A percentile compares a stretch with the other conserved stretches of the same genome.
Conservation (phyloP, 371 early-diverging fungal genomes). For the Mycotypha africana region DNA sequence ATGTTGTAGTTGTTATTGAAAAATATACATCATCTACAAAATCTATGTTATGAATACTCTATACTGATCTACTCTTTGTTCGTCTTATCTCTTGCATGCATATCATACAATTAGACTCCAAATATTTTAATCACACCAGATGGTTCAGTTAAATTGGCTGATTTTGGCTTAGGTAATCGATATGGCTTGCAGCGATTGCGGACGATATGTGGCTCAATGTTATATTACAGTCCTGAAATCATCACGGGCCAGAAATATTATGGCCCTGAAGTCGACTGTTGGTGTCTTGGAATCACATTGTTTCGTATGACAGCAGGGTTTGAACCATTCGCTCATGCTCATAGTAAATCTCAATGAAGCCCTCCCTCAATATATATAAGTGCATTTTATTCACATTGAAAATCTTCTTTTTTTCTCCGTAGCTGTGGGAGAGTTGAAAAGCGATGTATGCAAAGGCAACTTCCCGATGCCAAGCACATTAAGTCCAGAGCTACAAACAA, state of each 20-base stretch:
- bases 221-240: conserved; percentile 61
- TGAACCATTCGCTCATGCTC: conserved; percentile 75
- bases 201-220: conserved; percentile 70
- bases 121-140: conserved; percentile 48
- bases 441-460: conserved; percentile 57
- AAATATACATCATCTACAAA: neutral
- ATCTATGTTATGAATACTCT: neutral
- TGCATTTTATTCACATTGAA: no score
- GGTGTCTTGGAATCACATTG: conserved; percentile 85
- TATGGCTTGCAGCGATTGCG: conserved; percentile 60
- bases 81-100: neutral
- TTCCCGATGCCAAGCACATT: conserved; percentile 48
- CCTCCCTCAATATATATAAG: neutral
- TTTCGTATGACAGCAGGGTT: conserved; percentile 91
- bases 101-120: conserved; percentile 30
- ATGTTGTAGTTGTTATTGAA: conserved; percentile 2
- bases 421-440: conserved; percentile 61
- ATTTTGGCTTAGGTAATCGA: conserved; percentile 80
- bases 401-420: neutral
- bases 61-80: neutral
- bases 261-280: conserved; percentile 67
- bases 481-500: conserved; percentile 38
- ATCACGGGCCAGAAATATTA: conserved; percentile 53
- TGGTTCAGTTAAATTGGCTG: conserved; percentile 65
- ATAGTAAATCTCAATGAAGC: conserved; percentile 22